A percentile compares a stretch with the other conserved stretches of the same genome.
Evolutionary conservation across 2,329 filamentous ascomycete genomes (phyloP).

Genomic region (Penicillium nordicum): DNA sequence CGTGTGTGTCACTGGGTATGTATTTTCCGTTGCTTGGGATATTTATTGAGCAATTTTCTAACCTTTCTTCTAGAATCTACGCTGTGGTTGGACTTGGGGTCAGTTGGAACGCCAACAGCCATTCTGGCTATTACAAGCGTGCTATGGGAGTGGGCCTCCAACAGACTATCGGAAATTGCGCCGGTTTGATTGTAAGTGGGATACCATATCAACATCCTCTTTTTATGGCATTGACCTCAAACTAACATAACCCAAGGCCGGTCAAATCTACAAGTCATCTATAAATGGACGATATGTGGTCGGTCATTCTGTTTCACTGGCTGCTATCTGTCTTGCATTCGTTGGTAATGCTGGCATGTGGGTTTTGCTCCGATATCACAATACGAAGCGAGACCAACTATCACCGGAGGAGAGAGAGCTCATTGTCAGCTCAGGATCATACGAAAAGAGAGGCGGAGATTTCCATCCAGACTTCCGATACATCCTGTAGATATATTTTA

Average conservation of each 20-base stretch:
- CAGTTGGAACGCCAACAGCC: conserved; percentile 15
- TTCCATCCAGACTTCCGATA: conserved; percentile 15
- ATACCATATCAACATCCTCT: neutral
- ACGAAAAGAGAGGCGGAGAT: conserved; percentile 13
- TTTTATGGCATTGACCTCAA: neutral
- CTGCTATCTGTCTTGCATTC: conserved; percentile 11
- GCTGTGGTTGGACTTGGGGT: conserved; percentile 13
- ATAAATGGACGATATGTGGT: conserved; percentile 10
- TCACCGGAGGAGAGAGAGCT: conserved; percentile 7
- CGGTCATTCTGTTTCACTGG: conserved; percentile 13
- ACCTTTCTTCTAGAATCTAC: conserved; percentile 4
- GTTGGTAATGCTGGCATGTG: conserved; percentile 11
- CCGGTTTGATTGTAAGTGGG: conserved; percentile 11
- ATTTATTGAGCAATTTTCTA: neutral
- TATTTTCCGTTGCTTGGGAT: neutral
- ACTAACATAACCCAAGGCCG: conserved; percentile 9
- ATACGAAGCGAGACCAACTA: conserved; percentile 10
- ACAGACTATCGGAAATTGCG: conserved; percentile 13
- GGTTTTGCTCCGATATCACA: conserved; percentile 8
- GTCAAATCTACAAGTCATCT: conserved; percentile 14
- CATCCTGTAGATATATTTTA: conserved; percentile 3
- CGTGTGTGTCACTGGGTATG: conserved; percentile 15
- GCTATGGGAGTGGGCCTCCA: conserved; percentile 13
- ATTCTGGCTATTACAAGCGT: conserved; percentile 14
- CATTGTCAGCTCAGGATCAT: conserved; percentile 9